Evolutionary conservation across 768 basidiomycete genomes (phyloP).

Genomic region (Mycena olivaceomarginata): DNA sequence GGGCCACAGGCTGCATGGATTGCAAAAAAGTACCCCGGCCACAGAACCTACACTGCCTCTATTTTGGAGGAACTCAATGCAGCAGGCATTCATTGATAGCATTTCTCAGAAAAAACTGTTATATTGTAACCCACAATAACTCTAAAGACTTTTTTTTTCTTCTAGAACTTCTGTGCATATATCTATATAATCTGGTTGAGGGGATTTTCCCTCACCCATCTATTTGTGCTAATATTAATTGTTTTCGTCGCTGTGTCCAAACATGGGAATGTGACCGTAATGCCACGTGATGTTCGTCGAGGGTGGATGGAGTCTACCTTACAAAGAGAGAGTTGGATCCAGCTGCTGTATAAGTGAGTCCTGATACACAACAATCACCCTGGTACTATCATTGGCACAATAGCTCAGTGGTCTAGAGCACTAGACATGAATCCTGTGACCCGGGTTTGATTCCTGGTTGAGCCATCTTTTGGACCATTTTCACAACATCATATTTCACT

Average conservation of each 20-base stretch:
- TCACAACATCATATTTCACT: no score
- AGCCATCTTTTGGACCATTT: no score
- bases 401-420: no score
- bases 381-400: no score
- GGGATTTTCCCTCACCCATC: not conserved
- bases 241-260: not conserved
- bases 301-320: slow-evolving; percentile 17
- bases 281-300: slow-evolving; percentile 24
- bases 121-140: not conserved
- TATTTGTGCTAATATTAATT: slow-evolving; percentile 14
- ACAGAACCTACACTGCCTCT: slow-evolving; percentile 34
- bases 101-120: no score
- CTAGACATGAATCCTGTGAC: no score
- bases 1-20: slow-evolving; percentile 44
- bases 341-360: no score
- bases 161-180: slow-evolving; percentile 2
- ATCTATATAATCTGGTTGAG: slow-evolving; percentile 15
- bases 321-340: no score
- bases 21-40: slow-evolving; percentile 48
- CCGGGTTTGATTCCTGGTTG: no score
- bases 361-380: no score
- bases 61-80: slow-evolving; percentile 18
- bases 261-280: not conserved
- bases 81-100: not conserved
- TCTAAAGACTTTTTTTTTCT: slow-evolving; percentile 4